Evolutionary conservation across 2,329 filamentous ascomycete genomes (phyloP).

Genomic region (Colletotrichum noveboracense): DNA sequence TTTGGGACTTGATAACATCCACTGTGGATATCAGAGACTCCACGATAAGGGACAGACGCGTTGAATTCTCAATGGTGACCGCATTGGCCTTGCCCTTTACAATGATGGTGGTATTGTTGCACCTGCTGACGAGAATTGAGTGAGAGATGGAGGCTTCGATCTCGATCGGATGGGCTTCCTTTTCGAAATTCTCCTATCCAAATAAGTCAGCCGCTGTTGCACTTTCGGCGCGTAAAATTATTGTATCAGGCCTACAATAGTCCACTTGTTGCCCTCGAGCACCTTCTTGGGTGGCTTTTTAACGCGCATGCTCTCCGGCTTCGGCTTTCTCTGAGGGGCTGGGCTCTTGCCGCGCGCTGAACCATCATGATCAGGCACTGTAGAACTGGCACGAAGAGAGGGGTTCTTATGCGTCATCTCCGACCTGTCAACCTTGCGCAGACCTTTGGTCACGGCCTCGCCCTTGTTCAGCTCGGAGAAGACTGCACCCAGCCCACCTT

Average conservation of each 20-base stretch:
- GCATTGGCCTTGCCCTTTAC: constrained; percentile 94
- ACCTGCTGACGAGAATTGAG: constrained; percentile 89
- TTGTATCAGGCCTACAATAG: constrained; percentile 63
- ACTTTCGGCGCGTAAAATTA: not conserved
- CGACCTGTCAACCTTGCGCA: constrained; percentile 92
- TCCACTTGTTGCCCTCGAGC: constrained; percentile 91
- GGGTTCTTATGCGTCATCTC: constrained; percentile 99
- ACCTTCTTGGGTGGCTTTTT: constrained; percentile 84
- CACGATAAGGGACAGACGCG: constrained; percentile 82
- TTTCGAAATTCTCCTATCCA: constrained; percentile 88
- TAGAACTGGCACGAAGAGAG: constrained; percentile 74
- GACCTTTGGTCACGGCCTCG: constrained; percentile 81
- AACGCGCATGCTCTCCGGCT: constrained; percentile 82
- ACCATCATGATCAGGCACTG: constrained; percentile 65
- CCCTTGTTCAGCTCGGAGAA: constrained; percentile 93
- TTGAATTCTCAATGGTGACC: constrained; percentile 93
- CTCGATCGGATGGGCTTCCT: constrained; percentile 73
- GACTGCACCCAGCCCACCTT: constrained; percentile 79
- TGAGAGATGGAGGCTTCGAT: constrained; percentile 84
- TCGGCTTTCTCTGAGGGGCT: constrained; percentile 85
- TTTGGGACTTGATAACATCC: constrained; percentile 93
- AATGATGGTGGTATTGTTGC: constrained; percentile 88
- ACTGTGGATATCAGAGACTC: constrained; percentile 90
- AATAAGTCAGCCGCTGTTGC: constrained; percentile 5
- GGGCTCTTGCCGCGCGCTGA: constrained; percentile 78